Evolutionary conservation across 148 eudicot genomes (phyloP).

Genomic region (Pouteria glomerata): DNA sequence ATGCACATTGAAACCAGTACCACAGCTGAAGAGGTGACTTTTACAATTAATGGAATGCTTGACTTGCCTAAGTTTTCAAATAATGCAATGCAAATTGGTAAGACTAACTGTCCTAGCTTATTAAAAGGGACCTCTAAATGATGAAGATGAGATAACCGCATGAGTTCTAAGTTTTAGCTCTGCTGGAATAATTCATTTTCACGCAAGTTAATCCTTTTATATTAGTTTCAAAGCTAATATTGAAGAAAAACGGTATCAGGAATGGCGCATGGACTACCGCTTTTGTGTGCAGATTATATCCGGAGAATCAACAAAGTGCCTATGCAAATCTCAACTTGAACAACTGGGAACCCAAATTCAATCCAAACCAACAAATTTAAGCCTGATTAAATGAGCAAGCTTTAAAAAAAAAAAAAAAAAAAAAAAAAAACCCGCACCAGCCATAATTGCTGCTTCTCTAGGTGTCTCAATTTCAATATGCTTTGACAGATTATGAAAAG

Average conservation of each 20-base stretch:
- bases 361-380: slow-evolving; percentile 3
- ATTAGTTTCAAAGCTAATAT: background rate
- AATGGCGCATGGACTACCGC: no score
- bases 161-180: no score
- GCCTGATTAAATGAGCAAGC: background rate
- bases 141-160: background rate
- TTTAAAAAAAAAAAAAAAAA: background rate
- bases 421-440: slow-evolving; percentile 16
- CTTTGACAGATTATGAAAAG: slow-evolving; percentile 12
- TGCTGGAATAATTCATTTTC: no score
- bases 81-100: background rate
- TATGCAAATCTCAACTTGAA: background rate
- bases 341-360: background rate
- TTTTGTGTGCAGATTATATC: no score
- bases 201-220: background rate
- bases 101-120: background rate
- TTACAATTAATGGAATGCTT: background rate
- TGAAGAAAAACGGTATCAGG: background rate
- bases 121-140: background rate
- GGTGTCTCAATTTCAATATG: slow-evolving; percentile 7
- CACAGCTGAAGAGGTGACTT: background rate
- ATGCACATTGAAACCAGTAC: background rate
- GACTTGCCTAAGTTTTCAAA: background rate
- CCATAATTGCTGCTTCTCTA: slow-evolving; percentile 14
- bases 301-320: no score